phyloP scores from a whole-genome alignment of 2,329 filamentous ascomycete genomes.

The Colletotrichum paranaense region DNA sequence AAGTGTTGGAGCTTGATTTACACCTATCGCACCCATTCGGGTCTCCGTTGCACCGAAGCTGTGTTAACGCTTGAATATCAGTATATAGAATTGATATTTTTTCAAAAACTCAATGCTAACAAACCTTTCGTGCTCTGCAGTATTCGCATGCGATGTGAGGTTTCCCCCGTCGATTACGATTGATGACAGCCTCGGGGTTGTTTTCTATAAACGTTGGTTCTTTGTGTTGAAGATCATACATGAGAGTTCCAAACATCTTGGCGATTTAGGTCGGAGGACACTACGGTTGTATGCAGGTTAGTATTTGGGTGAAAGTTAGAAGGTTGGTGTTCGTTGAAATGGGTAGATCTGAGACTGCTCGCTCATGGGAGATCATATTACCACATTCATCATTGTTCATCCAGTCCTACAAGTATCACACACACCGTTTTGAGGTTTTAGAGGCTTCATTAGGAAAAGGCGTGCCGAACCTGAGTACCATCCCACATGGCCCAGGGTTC shows the following conservation, averaged over 20 bases:
- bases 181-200: slow-evolving; percentile 9
- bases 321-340: too few species aligned
- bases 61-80: background rate
- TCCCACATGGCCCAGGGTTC: background rate
- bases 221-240: slow-evolving; percentile 20
- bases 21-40: slow-evolving; percentile 10
- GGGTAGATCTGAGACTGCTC: too few species aligned
- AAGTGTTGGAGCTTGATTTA: slow-evolving; percentile 3
- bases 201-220: slow-evolving; percentile 21
- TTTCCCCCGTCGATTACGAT: slow-evolving; percentile 4
- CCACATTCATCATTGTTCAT: background rate
- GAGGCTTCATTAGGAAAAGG: background rate
- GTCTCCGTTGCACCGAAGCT: slow-evolving; percentile 22
- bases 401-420: too few species aligned
- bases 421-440: background rate
- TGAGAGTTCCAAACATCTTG: slow-evolving; percentile 26
- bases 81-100: rapidly evolving
- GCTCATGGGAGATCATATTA: too few species aligned
- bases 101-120: too few species aligned
- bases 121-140: slow-evolving; percentile 15
- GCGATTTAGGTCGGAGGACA: background rate
- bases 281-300: too few species aligned
- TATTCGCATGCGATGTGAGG: slow-evolving; percentile 19
- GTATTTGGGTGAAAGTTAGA: too few species aligned
- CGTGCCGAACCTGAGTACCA: background rate